A percentile compares a stretch with the other conserved stretches of the same genome.
Evolutionary conservation across 73 alveolate genomes (phyloP).

Genomic region (Paramecium primaurelia): DNA sequence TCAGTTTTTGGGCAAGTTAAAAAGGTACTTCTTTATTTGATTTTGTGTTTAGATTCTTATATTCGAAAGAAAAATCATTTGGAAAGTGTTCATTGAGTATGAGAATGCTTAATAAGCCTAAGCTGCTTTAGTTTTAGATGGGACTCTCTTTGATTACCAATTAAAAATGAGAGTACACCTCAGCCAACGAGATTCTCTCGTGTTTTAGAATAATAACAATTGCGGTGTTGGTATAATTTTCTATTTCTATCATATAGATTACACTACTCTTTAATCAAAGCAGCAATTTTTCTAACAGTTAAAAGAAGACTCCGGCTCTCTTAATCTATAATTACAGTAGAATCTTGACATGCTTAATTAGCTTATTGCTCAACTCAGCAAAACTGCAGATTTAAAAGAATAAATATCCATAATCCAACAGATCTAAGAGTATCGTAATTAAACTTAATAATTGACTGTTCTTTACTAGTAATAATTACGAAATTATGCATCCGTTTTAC

Average conservation of each 20-base stretch:
- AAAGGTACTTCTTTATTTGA: background rate
- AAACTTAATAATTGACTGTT: slow-evolving; percentile 31
- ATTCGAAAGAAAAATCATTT: slow-evolving; percentile 32
- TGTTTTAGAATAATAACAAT: slow-evolving; percentile 13
- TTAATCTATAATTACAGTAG: background rate
- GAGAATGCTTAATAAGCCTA: slow-evolving; percentile 9
- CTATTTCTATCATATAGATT: background rate
- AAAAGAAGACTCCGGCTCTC: background rate
- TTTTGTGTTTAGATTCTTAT: background rate
- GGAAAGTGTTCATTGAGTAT: slow-evolving; percentile 43
- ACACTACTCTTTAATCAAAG: background rate
- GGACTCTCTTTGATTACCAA: slow-evolving; percentile 10
- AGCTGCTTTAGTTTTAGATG: slow-evolving; percentile 16
- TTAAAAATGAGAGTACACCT: slow-evolving; percentile 47
- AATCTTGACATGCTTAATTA: background rate
- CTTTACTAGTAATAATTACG: slow-evolving; percentile 7
- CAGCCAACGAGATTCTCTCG: background rate
- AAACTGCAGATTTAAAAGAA: slow-evolving; percentile 5
- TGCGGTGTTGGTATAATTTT: slow-evolving; percentile 35
- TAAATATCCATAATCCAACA: background rate
- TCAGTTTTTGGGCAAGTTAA: slow-evolving; percentile 18
- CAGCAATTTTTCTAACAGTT: background rate
- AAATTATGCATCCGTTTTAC: slow-evolving; percentile 31
- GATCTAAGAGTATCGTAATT: slow-evolving; percentile 12
- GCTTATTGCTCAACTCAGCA: background rate